These are phyloP conservation scores for Terfezia boudieri DNA, from an alignment of 495 filamentous ascomycete species.

Conservation along the genomic window DNA sequence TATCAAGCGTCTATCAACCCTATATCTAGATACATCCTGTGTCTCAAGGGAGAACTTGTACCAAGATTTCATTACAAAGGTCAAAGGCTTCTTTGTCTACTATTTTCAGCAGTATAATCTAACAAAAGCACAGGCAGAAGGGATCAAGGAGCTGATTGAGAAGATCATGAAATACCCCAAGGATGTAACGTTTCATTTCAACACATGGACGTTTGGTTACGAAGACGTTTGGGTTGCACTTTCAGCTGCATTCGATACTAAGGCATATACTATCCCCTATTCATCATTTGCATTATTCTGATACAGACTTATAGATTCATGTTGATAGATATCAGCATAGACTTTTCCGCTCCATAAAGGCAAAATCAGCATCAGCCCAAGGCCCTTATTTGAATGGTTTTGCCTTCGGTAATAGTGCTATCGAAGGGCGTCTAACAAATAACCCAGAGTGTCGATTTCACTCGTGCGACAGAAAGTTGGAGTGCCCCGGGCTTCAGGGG, in stretches of 20 bases:
- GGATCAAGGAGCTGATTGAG: slow-evolving; percentile 46
- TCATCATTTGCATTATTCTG: background rate
- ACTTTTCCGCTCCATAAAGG: slow-evolving; percentile 44
- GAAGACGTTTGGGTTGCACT: slow-evolving; percentile 70
- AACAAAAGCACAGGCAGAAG: slow-evolving; percentile 34
- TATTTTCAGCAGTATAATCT: background rate
- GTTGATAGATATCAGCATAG: slow-evolving; percentile 57
- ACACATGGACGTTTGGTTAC: slow-evolving; percentile 80
- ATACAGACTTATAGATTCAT: slow-evolving; percentile 37
- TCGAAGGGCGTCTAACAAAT: slow-evolving; percentile 48
- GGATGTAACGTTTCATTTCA: slow-evolving; percentile 63
- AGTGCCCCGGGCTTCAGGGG: slow-evolving; percentile 33
- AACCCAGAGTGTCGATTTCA: slow-evolving; percentile 49
- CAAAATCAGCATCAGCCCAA: slow-evolving; percentile 17
- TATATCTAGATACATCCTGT: slow-evolving; percentile 68
- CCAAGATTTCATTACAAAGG: slow-evolving; percentile 31
- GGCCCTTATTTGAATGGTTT: slow-evolving; percentile 53
- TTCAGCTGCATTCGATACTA: slow-evolving; percentile 40
- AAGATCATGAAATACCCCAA: slow-evolving; percentile 46
- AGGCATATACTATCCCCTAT: slow-evolving; percentile 23
- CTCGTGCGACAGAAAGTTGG: slow-evolving; percentile 57
- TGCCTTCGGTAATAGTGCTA: slow-evolving; percentile 43
- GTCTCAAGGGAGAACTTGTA: slow-evolving; percentile 26
- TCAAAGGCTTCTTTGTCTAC: background rate
- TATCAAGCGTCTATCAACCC: slow-evolving; percentile 41